These are phyloP conservation scores for Syzygium oleosum DNA, from an alignment of 345 rosid species.

Conservation along the genomic window DNA sequence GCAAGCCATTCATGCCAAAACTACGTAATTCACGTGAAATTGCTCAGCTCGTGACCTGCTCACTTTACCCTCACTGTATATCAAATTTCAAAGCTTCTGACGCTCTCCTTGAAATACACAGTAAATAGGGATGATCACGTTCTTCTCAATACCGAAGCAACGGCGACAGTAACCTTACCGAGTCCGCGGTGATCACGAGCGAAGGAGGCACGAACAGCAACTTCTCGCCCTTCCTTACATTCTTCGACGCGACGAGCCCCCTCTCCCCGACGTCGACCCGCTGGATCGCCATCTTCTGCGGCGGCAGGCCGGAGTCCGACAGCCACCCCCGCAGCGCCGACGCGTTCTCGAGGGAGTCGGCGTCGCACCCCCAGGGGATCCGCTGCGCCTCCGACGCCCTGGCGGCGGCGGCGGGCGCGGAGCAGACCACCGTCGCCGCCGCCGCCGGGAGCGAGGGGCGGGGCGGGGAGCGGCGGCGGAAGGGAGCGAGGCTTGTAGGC, in stretches of 20 bases:
- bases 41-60: neutral
- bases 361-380: constrained; percentile 17
- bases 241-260: constrained; percentile 83
- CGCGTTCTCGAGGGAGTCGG: constrained; percentile 43
- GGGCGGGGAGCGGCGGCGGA: neutral
- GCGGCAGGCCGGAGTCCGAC: constrained; percentile 71
- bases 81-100: neutral
- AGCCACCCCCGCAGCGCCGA: constrained; percentile 75
- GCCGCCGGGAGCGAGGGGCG: neutral
- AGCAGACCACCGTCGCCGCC: neutral
- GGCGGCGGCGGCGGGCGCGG: neutral
- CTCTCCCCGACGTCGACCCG: constrained; percentile 83
- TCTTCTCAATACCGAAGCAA: neutral
- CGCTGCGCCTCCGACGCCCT: neutral
- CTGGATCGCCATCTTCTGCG: constrained; percentile 78
- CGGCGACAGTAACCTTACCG: constrained; percentile 34
- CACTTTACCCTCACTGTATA: rapidly evolving
- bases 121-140: neutral
- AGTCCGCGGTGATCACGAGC: constrained; percentile 73
- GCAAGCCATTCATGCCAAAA: neutral
- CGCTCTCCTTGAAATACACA: neutral
- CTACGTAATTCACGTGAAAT: neutral
- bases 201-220: constrained; percentile 91
- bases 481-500: neutral
- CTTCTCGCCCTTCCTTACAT: constrained; percentile 77